Evolutionary conservation across 2,329 filamentous ascomycete genomes (phyloP).

Genomic region (Dryadomyces sulphureus): DNA sequence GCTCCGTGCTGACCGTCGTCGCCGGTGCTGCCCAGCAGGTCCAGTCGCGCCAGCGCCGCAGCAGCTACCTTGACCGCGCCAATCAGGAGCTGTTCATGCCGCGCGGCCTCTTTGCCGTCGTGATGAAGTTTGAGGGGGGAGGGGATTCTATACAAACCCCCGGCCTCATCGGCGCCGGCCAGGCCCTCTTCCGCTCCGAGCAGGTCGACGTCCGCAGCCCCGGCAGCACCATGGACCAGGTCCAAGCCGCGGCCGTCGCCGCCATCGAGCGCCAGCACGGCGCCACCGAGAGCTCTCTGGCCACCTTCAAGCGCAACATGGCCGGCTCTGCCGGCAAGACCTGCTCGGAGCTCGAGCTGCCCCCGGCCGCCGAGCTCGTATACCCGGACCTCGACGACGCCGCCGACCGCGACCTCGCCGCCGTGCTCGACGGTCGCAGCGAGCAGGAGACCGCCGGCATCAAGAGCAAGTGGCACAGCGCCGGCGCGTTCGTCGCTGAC

Average conservation of each 20-base stretch:
- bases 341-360: constrained; percentile 20
- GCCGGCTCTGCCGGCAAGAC: constrained; percentile 21
- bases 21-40: constrained; percentile 15
- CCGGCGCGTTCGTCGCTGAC: constrained; percentile 23
- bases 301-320: constrained; percentile 14
- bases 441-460: neutral
- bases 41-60: constrained; percentile 14
- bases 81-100: constrained; percentile 18
- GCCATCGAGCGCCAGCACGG: neutral
- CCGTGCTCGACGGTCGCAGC: constrained; percentile 8
- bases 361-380: constrained; percentile 23
- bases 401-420: constrained; percentile 12
- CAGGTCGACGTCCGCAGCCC: constrained; percentile 18
- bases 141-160: too few species aligned
- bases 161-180: neutral
- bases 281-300: neutral
- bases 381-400: constrained; percentile 21
- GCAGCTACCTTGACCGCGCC: constrained; percentile 16
- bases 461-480: constrained; percentile 15
- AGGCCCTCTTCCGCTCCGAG: constrained; percentile 3
- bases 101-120: constrained; percentile 16
- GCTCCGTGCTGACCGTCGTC: constrained; percentile 13
- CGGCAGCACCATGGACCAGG: constrained; percentile 13
- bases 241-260: constrained; percentile 4
- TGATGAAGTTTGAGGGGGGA: constrained; percentile 18